These are phyloP conservation scores for Syncephalastrum contaminatum DNA, from an alignment of 371 early-diverging fungal genomes.

Conservation along the genomic window DNA sequence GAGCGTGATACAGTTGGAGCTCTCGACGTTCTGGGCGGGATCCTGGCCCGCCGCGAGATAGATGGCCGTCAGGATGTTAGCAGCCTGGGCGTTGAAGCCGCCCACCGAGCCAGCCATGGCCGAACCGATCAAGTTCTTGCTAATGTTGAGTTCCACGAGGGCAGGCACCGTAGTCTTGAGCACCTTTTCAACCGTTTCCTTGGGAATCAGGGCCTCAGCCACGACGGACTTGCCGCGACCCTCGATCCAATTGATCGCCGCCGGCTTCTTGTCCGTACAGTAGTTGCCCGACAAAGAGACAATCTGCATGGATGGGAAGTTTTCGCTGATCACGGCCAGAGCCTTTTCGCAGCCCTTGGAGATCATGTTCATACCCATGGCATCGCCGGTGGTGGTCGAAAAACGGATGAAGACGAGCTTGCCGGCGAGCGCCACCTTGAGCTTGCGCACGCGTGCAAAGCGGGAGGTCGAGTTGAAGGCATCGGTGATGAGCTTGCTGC, in stretches of 20 bases:
- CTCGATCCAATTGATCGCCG: conserved; percentile 97
- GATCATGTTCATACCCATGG: conserved; percentile 99
- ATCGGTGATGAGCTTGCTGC: conserved; percentile 59
- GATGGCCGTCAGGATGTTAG: conserved; percentile 94
- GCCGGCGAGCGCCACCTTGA: conserved; percentile 89
- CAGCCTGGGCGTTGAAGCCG: conserved; percentile 96
- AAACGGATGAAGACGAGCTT: conserved; percentile 85
- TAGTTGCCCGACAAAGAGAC: conserved; percentile 91
- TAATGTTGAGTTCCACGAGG: conserved; percentile 78
- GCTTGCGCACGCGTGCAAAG: conserved; percentile 80
- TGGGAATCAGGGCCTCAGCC: conserved; percentile 85
- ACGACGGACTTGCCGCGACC: conserved; percentile 97
- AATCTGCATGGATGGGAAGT: conserved; percentile 78
- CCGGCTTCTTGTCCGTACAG: conserved; percentile 98
- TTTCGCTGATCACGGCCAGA: conserved; percentile 54
- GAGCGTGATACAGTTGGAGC: conserved; percentile 91
- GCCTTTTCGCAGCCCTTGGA: conserved; percentile 94
- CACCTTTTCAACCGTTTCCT: conserved; percentile 74
- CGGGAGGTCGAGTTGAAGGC: conserved; percentile 91
- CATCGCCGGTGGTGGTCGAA: conserved; percentile 93
- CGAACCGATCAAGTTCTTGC: conserved; percentile 92
- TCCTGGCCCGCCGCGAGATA: conserved; percentile 97
- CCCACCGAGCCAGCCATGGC: conserved; percentile 96
- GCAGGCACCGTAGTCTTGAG: conserved; percentile 86
- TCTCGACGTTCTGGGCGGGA: conserved; percentile 96